Evolutionary conservation across 805 yeast genomes (phyloP), one percentile per base, ranked within the genome.

Genomic region (Candida khao-thaluensis): DNA sequence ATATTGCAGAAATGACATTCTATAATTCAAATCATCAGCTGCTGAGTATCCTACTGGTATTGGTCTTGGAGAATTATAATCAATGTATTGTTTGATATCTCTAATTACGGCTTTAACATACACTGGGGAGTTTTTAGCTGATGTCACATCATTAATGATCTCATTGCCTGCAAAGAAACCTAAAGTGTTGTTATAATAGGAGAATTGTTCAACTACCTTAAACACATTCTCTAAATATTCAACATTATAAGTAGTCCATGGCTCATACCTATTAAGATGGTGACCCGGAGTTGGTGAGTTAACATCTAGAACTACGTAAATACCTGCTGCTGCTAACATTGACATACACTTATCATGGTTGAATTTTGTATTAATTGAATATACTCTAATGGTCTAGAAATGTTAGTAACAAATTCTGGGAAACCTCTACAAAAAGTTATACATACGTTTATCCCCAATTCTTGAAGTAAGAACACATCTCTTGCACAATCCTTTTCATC

Each of bases 31-130:
- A 54, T 90, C 97, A 62, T 91, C 98, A 1, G 97, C 98, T 0
- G 98, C 97, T 0, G 97, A 88, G 59, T 91, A 91, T 0, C 98
- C 98, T 25, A 91, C 86, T 0, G 98, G 98, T 12, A 91, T 76
- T 10, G 54, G 53, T 40, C 99, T 72, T 1, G 79, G 74, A 3
- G 79, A 61, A 51, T 86, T 77, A 18, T 57, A 51, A 7, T 64
- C 56, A 44, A 87, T 80, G 56, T 84, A 91, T 20, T 64, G 64
- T 59, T 90, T 90, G 67, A 91, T 75, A 61, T 91, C 97, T 35
- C 91, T 70, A 4, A 88, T 69, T 20, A 90, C 72, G 0, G 86
- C 89, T 52, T 88, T 87, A 30, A 91, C 69, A 55, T 79, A 91
- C 2, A 72, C 68, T 1, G 97, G 95, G 0, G 96, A 81, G 33